phyloP scores from a whole-genome alignment of 2,329 filamentous ascomycete genomes.

The Myriosclerotinia duriaeana region DNA sequence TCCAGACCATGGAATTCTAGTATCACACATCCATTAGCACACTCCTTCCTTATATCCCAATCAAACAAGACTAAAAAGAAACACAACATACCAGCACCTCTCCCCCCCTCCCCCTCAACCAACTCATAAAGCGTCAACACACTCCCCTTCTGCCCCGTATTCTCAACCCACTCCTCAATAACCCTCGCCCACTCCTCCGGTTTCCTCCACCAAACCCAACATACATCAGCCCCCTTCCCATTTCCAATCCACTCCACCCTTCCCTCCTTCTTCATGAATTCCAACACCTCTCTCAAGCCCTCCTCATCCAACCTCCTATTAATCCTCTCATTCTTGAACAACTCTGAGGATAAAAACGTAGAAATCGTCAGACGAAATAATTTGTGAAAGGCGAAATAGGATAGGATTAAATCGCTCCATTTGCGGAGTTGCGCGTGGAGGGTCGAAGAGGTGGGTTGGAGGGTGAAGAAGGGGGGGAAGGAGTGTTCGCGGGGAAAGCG shows the following conservation, averaged over 20 bases:
- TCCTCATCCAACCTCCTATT: constrained; percentile 51
- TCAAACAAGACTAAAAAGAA: background rate
- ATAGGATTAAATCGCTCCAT: constrained; percentile 82
- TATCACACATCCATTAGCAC: constrained; percentile 11
- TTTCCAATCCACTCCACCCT: constrained; percentile 66
- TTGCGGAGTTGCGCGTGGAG: constrained; percentile 74
- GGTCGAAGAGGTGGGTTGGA: constrained; percentile 71
- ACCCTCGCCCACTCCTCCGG: constrained; percentile 84
- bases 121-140: constrained; percentile 94
- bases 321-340: constrained; percentile 60
- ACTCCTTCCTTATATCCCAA: background rate
- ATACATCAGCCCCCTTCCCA: constrained; percentile 50
- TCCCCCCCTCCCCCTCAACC: constrained; percentile 77
- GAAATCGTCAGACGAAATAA: constrained; percentile 73
- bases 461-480: constrained; percentile 85
- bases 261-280: constrained; percentile 59
- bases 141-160: constrained; percentile 81
- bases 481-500: constrained; percentile 63
- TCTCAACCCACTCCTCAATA: constrained; percentile 53
- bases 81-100: constrained; percentile 56
- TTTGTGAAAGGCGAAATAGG: constrained; percentile 77
- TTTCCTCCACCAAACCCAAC: constrained; percentile 80
- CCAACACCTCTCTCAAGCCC: constrained; percentile 58
- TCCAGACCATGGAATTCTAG: constrained; percentile 88
- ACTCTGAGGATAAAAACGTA: constrained; percentile 54